Conservation (phyloP, 164 flowering plant genomes). For the Aristolochia contorta region DNA sequence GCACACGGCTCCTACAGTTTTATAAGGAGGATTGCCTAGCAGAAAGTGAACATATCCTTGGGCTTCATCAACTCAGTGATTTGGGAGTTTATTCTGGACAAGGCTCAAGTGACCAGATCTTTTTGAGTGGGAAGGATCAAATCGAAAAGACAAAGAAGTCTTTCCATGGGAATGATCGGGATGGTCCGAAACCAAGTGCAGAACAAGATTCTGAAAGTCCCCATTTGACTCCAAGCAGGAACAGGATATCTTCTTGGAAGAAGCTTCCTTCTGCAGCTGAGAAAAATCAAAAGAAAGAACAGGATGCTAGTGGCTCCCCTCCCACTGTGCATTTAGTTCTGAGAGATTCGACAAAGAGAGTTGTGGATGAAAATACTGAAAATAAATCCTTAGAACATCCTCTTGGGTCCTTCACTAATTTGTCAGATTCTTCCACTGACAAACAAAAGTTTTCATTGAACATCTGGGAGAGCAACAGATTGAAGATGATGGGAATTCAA, state of each 20-base stretch:
- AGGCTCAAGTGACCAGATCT: constrained; percentile 21
- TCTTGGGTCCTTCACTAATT: constrained; percentile 13
- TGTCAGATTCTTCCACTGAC: constrained; percentile 24
- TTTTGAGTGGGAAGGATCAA: constrained; percentile 26
- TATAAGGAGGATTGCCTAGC: constrained; percentile 72
- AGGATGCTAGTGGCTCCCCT: constrained; percentile 29
- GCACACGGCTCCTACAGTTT: constrained; percentile 88
- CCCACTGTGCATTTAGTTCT: constrained; percentile 27
- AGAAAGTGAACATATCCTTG: constrained; percentile 63
- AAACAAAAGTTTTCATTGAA: constrained; percentile 42
- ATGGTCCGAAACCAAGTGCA: constrained; percentile 15
- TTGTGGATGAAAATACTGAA: constrained; percentile 16
- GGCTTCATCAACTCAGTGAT: constrained; percentile 85
- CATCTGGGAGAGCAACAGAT: constrained; percentile 43
- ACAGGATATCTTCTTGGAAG: constrained; percentile 92
- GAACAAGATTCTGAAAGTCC: constrained; percentile 38
- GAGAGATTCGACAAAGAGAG: constrained; percentile 21
- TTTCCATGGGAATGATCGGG: constrained; percentile 25
- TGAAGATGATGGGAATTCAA: constrained; percentile 44
- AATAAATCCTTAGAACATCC: constrained; percentile 23
- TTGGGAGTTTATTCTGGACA: constrained; percentile 85
- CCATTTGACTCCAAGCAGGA: constrained; percentile 57
- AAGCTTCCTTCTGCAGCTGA: constrained; percentile 76
- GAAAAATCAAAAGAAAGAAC: constrained; percentile 44
- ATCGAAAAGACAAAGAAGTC: constrained; percentile 27